Percentiles rank a stretch among this genome's conserved stretches.
These are phyloP conservation scores for Saccharomycopsis sp. DNA, from an alignment of 805 yeast species.

Conservation along the genomic window DNA sequence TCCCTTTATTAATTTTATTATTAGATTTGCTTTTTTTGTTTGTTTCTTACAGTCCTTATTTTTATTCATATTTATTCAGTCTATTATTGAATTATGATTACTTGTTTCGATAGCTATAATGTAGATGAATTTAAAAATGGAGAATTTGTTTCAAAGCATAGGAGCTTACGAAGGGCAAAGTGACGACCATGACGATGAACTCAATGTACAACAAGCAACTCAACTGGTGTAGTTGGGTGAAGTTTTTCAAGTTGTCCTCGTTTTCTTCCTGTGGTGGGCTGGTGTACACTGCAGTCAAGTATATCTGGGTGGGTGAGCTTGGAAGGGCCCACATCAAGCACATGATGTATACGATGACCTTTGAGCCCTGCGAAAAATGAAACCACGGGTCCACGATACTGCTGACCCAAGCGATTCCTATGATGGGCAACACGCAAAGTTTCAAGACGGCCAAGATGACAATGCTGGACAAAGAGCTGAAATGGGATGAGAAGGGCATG, in stretches of 20 bases:
- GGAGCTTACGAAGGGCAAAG: slow-evolving; percentile 12
- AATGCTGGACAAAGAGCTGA: slow-evolving; percentile 38
- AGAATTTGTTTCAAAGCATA: slow-evolving; percentile 7
- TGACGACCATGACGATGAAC: slow-evolving; percentile 7
- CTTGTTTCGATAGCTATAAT: neutral
- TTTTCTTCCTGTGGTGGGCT: slow-evolving; percentile 1
- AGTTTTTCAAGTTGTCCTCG: neutral
- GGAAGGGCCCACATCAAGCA: slow-evolving; percentile 75
- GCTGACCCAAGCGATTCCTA: slow-evolving; percentile 45
- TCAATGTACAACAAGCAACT: slow-evolving; percentile 9
- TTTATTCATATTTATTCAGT: neutral
- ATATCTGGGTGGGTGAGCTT: slow-evolving; percentile 78
- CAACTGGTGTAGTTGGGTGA: slow-evolving; percentile 6
- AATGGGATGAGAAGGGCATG: neutral
- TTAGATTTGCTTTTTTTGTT: neutral
- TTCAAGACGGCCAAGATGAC: slow-evolving; percentile 47
- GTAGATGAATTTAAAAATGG: neutral
- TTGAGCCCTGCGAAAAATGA: no score
- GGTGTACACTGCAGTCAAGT: slow-evolving; percentile 67
- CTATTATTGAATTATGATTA: no score
- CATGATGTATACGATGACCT: slow-evolving; percentile 44
- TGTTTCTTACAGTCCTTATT: slow-evolving; percentile 37
- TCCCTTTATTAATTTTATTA: neutral
- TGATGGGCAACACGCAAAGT: slow-evolving; percentile 63
- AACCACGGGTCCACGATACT: slow-evolving; percentile 55